Base-by-base conservation (phyloP, 2,329 filamentous ascomycete genomes). In the Clonostachys solani region DNA sequence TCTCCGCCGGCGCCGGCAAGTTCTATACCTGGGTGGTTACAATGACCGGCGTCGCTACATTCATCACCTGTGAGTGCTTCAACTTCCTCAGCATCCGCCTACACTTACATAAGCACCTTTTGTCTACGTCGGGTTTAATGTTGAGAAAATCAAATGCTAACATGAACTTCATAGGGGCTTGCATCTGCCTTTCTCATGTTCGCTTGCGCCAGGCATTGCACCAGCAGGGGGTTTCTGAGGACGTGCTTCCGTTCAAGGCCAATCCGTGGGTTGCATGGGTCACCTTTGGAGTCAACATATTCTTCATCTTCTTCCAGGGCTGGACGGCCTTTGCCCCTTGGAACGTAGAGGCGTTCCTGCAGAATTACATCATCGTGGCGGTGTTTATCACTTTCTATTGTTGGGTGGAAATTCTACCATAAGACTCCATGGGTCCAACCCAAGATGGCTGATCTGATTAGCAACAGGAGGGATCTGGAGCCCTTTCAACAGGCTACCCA, bases 11-110 rank as follows among this genome's bases (percentile, higher is more conserved):
- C 9, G 83, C 84, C 0, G 74, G 77, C 40, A 73, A 77, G 50
- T 84, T 83, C 0, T 89, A 87, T 60, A 63, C 62, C 6, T 87
- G 87, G 63, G 86, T 89, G 49, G 80, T 89, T 56, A 87, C 86
- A 55, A 69, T 88, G 1, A 80, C 75, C 6, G 86, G 85, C 5
- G 83, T 88, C 3, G 83, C 81, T 35, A 87, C 84, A 0, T 89
- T 89, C 58, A 60, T 89, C 3, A 85, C 87, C 40, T 89, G 86
- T 86, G 85, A 73, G 4, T 75, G 75, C 36, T 89, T 89, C 55
- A 83, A 77, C 23, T 78, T 87, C 55, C 86, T 81, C 5, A 85
- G 89, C 57, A 83, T 89, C 50, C 82, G 84, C 19, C n/a, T n/a
- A n/a, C n/a, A n/a, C n/a, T n/a, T n/a, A n/a, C n/a, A n/a, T n/a